phyloP scores from a whole-genome alignment of 1,284 basidiomycete genomes.

The Wallemia ichthyophaga region DNA sequence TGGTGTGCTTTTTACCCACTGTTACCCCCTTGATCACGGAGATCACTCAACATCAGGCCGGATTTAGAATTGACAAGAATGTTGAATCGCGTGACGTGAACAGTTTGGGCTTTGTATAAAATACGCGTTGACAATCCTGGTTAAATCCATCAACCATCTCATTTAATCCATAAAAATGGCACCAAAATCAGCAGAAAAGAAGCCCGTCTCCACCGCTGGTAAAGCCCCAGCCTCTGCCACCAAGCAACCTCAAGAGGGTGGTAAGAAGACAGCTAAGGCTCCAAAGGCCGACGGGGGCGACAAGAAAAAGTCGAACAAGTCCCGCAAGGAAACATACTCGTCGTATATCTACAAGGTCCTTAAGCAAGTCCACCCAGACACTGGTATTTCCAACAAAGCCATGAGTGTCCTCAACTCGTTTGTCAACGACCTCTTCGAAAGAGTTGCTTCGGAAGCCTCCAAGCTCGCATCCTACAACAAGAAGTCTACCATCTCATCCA shows the following conservation, averaged over 20 bases:
- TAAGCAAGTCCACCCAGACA: slow-evolving; percentile 72
- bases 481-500: slow-evolving; percentile 77
- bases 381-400: slow-evolving; percentile 88
- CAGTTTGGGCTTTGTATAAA: no score
- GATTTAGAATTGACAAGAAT: no score
- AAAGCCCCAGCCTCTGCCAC: slow-evolving; percentile 4
- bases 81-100: no score
- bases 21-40: no score
- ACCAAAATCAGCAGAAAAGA: slow-evolving; percentile 12
- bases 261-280: slow-evolving; percentile 31
- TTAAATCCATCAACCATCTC: not conserved
- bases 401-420: slow-evolving; percentile 71
- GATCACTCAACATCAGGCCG: no score
- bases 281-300: slow-evolving; percentile 30
- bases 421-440: slow-evolving; percentile 37
- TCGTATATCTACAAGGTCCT: slow-evolving; percentile 67
- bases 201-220: slow-evolving; percentile 12
- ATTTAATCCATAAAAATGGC: not conserved
- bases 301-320: slow-evolving; percentile 73
- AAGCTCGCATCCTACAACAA: slow-evolving; percentile 77
- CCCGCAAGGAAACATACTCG: slow-evolving; percentile 21
- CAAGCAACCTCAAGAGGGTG: slow-evolving; percentile 20
- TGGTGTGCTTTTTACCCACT: no score
- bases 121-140: not conserved
- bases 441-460: slow-evolving; percentile 64